phyloP scores from a whole-genome alignment of 176 grass and related monocot genomes.

The Oropetium thomaeum region DNA sequence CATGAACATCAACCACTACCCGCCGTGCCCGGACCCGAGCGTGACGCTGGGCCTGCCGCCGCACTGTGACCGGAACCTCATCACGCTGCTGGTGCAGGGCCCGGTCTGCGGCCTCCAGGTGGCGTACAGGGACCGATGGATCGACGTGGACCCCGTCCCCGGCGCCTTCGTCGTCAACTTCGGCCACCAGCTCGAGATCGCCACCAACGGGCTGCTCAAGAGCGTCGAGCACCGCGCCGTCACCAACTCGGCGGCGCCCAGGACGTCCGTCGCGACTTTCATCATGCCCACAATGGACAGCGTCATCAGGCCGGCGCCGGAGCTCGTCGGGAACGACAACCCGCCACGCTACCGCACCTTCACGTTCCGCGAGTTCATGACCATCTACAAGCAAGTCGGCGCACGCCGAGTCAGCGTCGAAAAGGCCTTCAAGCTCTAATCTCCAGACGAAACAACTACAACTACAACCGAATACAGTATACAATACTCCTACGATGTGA shows the following conservation, averaged over 20 bases:
- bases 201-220: conserved; percentile 51
- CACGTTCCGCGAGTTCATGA: conserved; percentile 43
- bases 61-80: conserved; percentile 39
- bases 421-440: conserved; percentile 41
- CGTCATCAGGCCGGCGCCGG: conserved; percentile 9
- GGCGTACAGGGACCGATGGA: conserved; percentile 28
- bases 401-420: conserved; percentile 38
- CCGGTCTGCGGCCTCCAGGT: conserved; percentile 41
- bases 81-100: conserved; percentile 49
- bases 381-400: conserved; percentile 32
- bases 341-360: conserved; percentile 37
- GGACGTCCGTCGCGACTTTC: conserved; percentile 35
- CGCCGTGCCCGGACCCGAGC: conserved; percentile 40
- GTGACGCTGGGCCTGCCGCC: conserved; percentile 38
- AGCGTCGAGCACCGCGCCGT: conserved; percentile 47
- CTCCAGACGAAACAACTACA: no score
- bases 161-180: conserved; percentile 49
- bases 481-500: no score
- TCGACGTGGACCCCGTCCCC: conserved; percentile 24
- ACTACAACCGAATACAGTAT: no score
- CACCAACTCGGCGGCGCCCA: conserved; percentile 11
- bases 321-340: conserved; percentile 13
- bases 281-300: conserved; percentile 49
- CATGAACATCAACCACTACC: conserved; percentile 37
- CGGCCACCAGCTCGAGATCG: conserved; percentile 57